These are phyloP conservation scores for Arachnopeziza araneosa DNA, from an alignment of 2,329 filamentous ascomycete genomes.

Conservation along the genomic window DNA sequence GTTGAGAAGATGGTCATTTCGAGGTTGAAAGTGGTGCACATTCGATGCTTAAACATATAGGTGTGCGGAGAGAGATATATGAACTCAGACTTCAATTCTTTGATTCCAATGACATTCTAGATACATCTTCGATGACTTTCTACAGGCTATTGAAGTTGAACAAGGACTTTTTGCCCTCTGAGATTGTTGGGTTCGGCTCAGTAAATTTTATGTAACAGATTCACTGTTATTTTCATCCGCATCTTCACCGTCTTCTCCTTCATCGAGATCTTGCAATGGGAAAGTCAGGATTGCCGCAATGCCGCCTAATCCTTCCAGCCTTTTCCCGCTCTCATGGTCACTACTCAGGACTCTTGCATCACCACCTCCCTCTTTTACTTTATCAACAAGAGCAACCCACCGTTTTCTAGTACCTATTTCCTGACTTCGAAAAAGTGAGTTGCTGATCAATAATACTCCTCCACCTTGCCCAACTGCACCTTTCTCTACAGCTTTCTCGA, in stretches of 20 bases:
- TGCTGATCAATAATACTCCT: conserved; percentile 79
- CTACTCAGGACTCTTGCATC: conserved; percentile 87
- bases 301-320: conserved; percentile 76
- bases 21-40: no score
- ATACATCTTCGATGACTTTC: no score
- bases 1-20: no score
- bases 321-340: conserved; percentile 87
- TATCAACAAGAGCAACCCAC: conserved; percentile 83
- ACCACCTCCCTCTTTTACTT: conserved; percentile 79
- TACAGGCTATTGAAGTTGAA: no score
- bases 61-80: no score
- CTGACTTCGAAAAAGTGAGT: conserved; percentile 78
- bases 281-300: conserved; percentile 90
- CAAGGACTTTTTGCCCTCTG: no score
- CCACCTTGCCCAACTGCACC: conserved; percentile 85
- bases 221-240: neutral
- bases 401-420: conserved; percentile 69
- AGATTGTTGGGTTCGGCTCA: no score
- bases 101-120: no score
- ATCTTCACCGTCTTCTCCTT: conserved; percentile 45
- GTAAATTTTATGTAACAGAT: no score
- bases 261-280: conserved; percentile 75
- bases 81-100: no score
- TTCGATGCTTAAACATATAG: no score
- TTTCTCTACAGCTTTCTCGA: conserved; percentile 75